Percentiles rank a stretch among this genome's conserved stretches.
Conservation (phyloP, 352 stramenopile genomes). For the Phytophthora colocasiae region DNA sequence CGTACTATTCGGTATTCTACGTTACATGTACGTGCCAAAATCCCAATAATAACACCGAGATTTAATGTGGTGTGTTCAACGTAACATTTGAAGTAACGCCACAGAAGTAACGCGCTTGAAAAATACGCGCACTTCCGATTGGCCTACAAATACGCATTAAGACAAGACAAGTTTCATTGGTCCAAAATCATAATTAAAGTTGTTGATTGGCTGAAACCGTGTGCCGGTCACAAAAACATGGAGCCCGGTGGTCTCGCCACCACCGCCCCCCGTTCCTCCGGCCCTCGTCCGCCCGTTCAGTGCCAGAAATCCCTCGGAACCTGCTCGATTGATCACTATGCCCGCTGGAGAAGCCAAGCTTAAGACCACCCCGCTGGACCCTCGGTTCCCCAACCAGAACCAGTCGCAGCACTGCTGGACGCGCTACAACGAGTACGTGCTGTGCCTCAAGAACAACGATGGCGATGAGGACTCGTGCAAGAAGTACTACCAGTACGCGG, state of each 20-base stretch:
- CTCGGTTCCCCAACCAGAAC: conserved; percentile 90
- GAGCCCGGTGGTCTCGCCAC: conserved; percentile 36
- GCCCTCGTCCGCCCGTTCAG: conserved; percentile 27
- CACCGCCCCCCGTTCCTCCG: conserved; percentile 35
- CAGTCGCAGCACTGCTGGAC: conserved; percentile 92
- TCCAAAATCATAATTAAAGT: too few species aligned
- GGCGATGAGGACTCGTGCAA: conserved; percentile 93
- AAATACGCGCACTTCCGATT: conserved; percentile 11
- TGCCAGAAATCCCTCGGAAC: conserved; percentile 28
- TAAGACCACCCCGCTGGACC: conserved; percentile 88
- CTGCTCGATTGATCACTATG: conserved; percentile 38
- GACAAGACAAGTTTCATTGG: conserved; percentile 30
- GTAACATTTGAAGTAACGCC: conserved; percentile 1
- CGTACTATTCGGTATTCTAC: too few species aligned
- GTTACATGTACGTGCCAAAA: too few species aligned
- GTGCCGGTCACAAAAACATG: conserved; percentile 51
- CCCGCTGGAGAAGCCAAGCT: conserved; percentile 56
- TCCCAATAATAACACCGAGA: too few species aligned
- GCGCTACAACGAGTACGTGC: conserved; percentile 97
- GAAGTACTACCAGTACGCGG: conserved; percentile 75
- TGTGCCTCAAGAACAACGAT: conserved; percentile 96
- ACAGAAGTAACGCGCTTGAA: background rate
- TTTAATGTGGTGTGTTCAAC: background rate
- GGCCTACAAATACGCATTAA: background rate
- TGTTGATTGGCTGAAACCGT: conserved; percentile 44